Evolutionary conservation across 768 basidiomycete species (phyloP), one percentile per base, ranked within the genome.

Genomic region (Leucosporidium creatinivorum): DNA sequence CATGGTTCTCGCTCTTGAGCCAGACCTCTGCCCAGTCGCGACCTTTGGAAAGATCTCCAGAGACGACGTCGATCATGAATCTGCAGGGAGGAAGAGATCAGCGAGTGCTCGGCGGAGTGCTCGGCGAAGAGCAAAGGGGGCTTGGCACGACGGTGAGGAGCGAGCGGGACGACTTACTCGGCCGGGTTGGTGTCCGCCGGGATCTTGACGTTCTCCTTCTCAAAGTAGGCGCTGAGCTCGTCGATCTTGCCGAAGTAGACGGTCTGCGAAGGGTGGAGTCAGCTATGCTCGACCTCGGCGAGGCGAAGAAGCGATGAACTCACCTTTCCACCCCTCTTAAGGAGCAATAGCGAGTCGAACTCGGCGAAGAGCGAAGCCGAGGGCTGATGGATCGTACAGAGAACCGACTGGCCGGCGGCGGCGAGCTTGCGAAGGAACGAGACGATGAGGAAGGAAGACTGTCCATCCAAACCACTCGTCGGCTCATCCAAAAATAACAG

Each of bases 401-500:
- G 80, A 71, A 93, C 91, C 36, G 89, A 87, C 75, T 91, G 91
- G 1, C 91, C 91, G 68, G 83, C 84, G 67, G 88, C 83, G 12
- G 90, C 89, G 36, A 93, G 84, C 56, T 85, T 83, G 17, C 86
- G 82, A 52, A 93, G 80, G 80, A 93, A 89, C 2, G 77, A 77
- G 51, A 79, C 77, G 58, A 80, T 78, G 70, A 77, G 77, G 76
- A 73, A 79, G 50, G 79, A 77, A 28, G 70, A 70, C 59, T 79
- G 79, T 28, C 77, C 77, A 60, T 80, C 78, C 26, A 67, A 62
- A 5, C 68, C 61, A 79, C 89, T 87, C 0, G 91, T 93, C 0
- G 92, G 92, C 76, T 93, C 91, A 75, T 93, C 91, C 44, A 91
- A 79, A 81, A 93, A 93, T n/a, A 93, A 82, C 0, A 94, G 80